Evolutionary conservation across 305 asterid genomes (phyloP).

Genomic region (Striga hermonthica): DNA sequence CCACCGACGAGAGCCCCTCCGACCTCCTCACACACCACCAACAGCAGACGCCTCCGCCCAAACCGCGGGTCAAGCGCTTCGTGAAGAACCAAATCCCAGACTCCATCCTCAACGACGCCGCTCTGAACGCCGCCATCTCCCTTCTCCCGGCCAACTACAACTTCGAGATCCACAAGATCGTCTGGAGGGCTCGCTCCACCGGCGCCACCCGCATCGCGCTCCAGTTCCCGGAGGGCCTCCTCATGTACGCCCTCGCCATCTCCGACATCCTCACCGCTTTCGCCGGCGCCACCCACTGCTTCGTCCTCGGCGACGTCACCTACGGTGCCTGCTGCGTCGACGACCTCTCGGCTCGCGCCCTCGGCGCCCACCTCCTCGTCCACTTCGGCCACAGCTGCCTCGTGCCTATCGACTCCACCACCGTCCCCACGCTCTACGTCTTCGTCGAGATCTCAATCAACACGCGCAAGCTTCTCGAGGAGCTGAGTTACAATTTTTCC

Average conservation of each 20-base stretch:
- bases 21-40: conserved; percentile 28
- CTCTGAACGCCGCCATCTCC: conserved; percentile 80
- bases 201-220: conserved; percentile 77
- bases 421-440: conserved; percentile 72
- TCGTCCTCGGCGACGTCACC: conserved; percentile 90
- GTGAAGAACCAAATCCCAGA: conserved; percentile 83
- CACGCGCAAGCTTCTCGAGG: conserved; percentile 48
- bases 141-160: conserved; percentile 83
- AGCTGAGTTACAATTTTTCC: conserved; percentile 54
- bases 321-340: conserved; percentile 96
- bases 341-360: conserved; percentile 83
- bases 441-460: conserved; percentile 81
- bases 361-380: conserved; percentile 71
- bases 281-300: conserved; percentile 70
- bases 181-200: conserved; percentile 68
- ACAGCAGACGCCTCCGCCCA: conserved; percentile 30
- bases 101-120: conserved; percentile 65
- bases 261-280: conserved; percentile 82
- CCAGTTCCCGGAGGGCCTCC: conserved; percentile 92
- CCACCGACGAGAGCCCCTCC: conserved; percentile 26
- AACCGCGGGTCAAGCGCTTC: conserved; percentile 60
- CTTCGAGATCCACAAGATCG: conserved; percentile 89
- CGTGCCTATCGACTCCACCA: conserved; percentile 74
- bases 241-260: conserved; percentile 76
- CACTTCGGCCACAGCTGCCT: conserved; percentile 97